Evolutionary conservation across 169 alveolate genomes (phyloP).

Genomic region (Plasmodium blacklocki): DNA sequence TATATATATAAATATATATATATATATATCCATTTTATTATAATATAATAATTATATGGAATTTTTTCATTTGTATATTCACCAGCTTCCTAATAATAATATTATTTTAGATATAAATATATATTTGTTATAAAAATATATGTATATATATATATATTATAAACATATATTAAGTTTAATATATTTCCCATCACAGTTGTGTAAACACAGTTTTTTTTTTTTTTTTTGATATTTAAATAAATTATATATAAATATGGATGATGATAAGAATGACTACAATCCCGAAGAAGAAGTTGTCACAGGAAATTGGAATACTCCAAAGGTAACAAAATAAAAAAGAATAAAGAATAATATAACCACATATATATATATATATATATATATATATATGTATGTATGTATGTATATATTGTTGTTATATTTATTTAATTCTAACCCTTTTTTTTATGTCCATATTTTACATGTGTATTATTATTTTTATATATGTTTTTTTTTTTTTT

Average conservation of each 20-base stretch:
- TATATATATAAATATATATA: no score
- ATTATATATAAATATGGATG: slow-evolving; percentile 25
- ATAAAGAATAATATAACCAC: background rate
- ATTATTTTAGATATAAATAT: no score
- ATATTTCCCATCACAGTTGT: background rate
- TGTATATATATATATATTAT: no score
- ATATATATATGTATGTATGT: background rate
- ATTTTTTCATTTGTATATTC: no score
- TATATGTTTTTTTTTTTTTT: slow-evolving; percentile 5
- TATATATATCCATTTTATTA: no score
- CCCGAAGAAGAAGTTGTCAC: slow-evolving; percentile 90
- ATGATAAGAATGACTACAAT: slow-evolving; percentile 77
- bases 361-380: background rate
- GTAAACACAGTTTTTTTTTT: slow-evolving; percentile 13
- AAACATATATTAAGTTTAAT: no score
- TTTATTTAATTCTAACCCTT: background rate
- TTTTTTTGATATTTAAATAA: slow-evolving; percentile 6
- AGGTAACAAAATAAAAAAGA: slow-evolving; percentile 76
- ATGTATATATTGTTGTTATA: background rate
- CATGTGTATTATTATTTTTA: background rate
- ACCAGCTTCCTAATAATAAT: no score
- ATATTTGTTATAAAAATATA: no score
- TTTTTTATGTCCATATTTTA: no score
- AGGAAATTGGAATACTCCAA: slow-evolving; percentile 91
- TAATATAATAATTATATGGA: no score